phyloP scores from a whole-genome alignment of 2,329 filamentous ascomycete genomes.

The Sodiomyces alkalinus region DNA sequence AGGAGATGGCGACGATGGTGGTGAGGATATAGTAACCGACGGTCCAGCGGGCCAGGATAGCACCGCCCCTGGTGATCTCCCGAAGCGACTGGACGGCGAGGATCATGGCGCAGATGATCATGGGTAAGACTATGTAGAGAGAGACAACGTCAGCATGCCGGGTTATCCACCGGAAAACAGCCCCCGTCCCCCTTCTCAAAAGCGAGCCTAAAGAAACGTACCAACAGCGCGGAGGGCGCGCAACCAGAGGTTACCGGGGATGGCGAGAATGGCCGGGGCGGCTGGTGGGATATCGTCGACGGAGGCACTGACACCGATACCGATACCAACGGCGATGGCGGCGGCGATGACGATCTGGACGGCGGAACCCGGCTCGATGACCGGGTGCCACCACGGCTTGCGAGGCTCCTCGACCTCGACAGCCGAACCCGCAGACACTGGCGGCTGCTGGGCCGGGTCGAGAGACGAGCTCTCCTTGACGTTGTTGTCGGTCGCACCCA shows the following conservation, averaged over 20 bases:
- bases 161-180: background rate
- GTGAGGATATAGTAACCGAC: slow-evolving; percentile 34
- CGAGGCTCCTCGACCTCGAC: slow-evolving; percentile 10
- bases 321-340: slow-evolving; percentile 31
- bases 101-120: slow-evolving; percentile 37
- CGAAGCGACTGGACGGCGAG: slow-evolving; percentile 32
- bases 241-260: slow-evolving; percentile 34
- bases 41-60: slow-evolving; percentile 29
- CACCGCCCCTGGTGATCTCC: slow-evolving; percentile 26
- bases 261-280: slow-evolving; percentile 24
- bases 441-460: slow-evolving; percentile 4
- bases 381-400: slow-evolving; percentile 19
- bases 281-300: slow-evolving; percentile 26
- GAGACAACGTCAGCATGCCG: background rate
- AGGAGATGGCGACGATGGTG: slow-evolving; percentile 30
- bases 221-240: slow-evolving; percentile 31
- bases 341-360: slow-evolving; percentile 34
- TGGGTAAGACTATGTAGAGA: slow-evolving; percentile 25
- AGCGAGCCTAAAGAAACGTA: slow-evolving; percentile 15
- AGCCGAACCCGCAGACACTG: background rate
- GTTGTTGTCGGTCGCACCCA: slow-evolving; percentile 5
- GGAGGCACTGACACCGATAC: slow-evolving; percentile 25
- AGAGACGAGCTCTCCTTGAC: slow-evolving; percentile 9
- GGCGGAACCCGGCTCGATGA: slow-evolving; percentile 27
- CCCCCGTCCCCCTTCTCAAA: no score